These are phyloP conservation scores for Thinopyrum elongatum DNA, from an alignment of 176 grass and related monocot species.

Conservation along the genomic window DNA sequence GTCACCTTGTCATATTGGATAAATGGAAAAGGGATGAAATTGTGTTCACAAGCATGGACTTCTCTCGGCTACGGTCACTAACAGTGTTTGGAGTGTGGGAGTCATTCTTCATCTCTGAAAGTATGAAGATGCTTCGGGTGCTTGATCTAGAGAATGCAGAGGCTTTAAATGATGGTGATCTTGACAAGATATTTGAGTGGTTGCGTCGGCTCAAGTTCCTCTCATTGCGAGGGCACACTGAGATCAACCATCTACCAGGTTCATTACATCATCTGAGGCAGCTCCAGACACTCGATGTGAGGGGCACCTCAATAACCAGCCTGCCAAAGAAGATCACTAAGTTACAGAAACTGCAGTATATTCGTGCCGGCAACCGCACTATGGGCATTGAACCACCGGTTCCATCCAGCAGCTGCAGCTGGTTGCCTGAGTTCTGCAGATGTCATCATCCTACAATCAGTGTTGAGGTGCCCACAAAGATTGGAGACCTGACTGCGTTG, in stretches of 20 bases:
- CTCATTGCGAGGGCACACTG: neutral
- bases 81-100: constrained; percentile 5
- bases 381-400: neutral
- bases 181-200: neutral
- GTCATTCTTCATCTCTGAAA: neutral
- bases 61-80: constrained; percentile 21
- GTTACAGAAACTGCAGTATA: constrained; percentile 1
- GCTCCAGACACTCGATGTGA: constrained; percentile 22
- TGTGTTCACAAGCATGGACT: neutral
- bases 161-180: neutral
- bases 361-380: neutral
- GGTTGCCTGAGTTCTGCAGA: neutral
- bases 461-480: neutral
- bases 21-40: neutral
- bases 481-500: neutral
- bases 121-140: constrained; percentile 35
- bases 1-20: neutral
- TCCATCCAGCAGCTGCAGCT: neutral
- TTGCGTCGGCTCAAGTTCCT: constrained; percentile 33
- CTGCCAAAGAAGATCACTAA: neutral
- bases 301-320: neutral
- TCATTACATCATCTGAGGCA: neutral
- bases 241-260: neutral
- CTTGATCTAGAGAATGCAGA: constrained; percentile 24
- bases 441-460: neutral